Evolutionary conservation across 208 protist species (phyloP), one percentile per base, ranked within the genome.

Genomic region (Trichomonas gallinae): DNA sequence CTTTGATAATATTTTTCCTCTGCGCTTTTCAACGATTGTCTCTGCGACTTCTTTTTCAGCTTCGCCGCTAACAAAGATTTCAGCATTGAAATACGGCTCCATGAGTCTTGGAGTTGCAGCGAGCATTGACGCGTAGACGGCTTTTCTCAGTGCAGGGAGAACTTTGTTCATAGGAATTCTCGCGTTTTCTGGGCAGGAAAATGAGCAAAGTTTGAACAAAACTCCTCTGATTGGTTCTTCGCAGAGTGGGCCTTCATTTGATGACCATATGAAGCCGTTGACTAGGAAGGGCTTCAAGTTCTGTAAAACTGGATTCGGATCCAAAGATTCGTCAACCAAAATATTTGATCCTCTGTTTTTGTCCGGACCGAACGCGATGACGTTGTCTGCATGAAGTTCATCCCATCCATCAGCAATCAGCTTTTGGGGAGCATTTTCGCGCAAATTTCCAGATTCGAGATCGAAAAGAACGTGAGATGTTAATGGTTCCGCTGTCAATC

Each of bases 291-390:
- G 42, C 34, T 93, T 48, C 15, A 93, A 34, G 0, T 26, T 8
- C 13, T 42, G 10, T 13, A 93, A 36, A 46, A 46, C 40, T n/a
- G 34, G 6, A 23, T 21, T 34, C 2, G 13, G 3, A 23, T 11
- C 34, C 11, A 99, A 97, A 42, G 99, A 99, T 97, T 99, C 99
- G 97, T 99, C 98, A 45, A 99, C 96, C 0, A 99, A 97, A 26
- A 99, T 97, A 97, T 99, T 99, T 10, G 99, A 98, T 21, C 0
- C 99, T 99, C 36, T 97, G 91, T 46, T 49, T 40, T 48, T 38
- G 42, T 98, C 98, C 6, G 98, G 98, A 13, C 98, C 98, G 85
- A 99, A 99, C 38, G 98, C 98, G 97, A 99, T 99, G 0, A 99
- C 89, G 83, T 98, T 98, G 87, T 98, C 97, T 31, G 98, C 98